Evolutionary conservation across 352 stramenopile genomes (phyloP), one percentile per base, ranked within the genome.

Genomic region (Pythium oligandrum): DNA sequence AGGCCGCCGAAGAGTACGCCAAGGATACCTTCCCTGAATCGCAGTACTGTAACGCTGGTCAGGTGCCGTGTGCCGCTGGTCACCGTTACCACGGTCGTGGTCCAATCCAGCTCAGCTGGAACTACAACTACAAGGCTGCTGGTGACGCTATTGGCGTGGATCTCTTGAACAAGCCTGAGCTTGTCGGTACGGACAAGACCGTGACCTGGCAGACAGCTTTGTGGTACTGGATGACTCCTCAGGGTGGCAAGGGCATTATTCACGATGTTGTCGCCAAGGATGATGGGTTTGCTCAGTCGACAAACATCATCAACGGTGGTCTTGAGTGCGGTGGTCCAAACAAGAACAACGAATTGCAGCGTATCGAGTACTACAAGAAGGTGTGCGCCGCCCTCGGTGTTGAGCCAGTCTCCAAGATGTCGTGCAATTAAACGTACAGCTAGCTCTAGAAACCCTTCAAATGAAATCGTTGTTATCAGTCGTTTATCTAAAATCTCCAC

Each of bases 211-310:
- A 68, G 59, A 82, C 69, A 1, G 69, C 63, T n/a, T 64, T 82
- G 9, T 82, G 72, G 72, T 82, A 70, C 53, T 78, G 69, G 69
- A 82, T 74, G 59, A 75, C 69, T 0, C 69, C 71, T 8, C 71
- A 78, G 39, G 44, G 38, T 17, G 17, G 17, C 17, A 26, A 26
- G 17, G 67, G 69, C 3, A 34, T 72, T 1, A 82, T 79, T 38
- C 72, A 82, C 53, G 59, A 82, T 26, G 61, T 75, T 11, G 64
- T 82, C 12, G 45, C 68, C 4, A 47, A 51, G 17, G 49, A 55
- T 4, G 17, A 26, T 26, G 17, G 17, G 17, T 82, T 82, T 48
- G 69, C 72, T 1, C 12, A 64, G 42, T 66, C 69, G 9, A 82
- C 72, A 11, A 40, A 71, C 44, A 71, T 78, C 36, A 82, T 82